Conservation (phyloP, 2,329 filamentous ascomycete species). For the Talaromyces pinophilus region DNA sequence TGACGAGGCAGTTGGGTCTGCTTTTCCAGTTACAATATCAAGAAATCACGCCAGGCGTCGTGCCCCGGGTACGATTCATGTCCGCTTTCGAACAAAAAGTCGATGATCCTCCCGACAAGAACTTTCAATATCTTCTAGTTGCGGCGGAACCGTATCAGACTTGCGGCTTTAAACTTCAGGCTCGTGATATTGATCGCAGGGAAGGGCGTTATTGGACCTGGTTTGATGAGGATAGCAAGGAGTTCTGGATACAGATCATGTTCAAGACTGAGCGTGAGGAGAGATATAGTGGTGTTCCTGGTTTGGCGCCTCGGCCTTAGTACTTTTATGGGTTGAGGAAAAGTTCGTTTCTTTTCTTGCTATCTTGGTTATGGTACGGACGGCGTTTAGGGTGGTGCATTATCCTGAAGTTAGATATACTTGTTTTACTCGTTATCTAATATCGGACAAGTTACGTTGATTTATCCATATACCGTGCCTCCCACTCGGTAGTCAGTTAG, state of each 20-base stretch:
- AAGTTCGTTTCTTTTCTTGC: slow-evolving; percentile 17
- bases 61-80: slow-evolving; percentile 92
- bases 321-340: slow-evolving; percentile 24
- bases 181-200: slow-evolving; percentile 84
- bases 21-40: slow-evolving; percentile 97
- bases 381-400: background rate
- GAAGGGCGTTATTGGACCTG: slow-evolving; percentile 89
- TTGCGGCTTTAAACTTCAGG: slow-evolving; percentile 92
- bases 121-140: slow-evolving; percentile 90
- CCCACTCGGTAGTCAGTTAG: background rate
- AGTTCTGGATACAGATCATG: slow-evolving; percentile 97
- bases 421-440: background rate
- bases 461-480: background rate
- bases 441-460: background rate
- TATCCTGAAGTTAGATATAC: background rate
- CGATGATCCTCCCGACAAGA: slow-evolving; percentile 87
- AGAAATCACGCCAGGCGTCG: slow-evolving; percentile 74
- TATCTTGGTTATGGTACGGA: background rate
- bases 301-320: slow-evolving; percentile 55
- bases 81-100: slow-evolving; percentile 95
- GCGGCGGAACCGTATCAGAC: slow-evolving; percentile 98
- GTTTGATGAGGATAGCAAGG: slow-evolving; percentile 93
- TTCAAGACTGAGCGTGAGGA: slow-evolving; percentile 99
- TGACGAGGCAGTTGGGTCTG: slow-evolving; percentile 83
- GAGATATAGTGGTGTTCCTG: slow-evolving; percentile 70